Percentiles rank a stretch among this genome's conserved stretches.
Conservation (phyloP, 352 stramenopile genomes). For the Phytophthora pseudosyringae region DNA sequence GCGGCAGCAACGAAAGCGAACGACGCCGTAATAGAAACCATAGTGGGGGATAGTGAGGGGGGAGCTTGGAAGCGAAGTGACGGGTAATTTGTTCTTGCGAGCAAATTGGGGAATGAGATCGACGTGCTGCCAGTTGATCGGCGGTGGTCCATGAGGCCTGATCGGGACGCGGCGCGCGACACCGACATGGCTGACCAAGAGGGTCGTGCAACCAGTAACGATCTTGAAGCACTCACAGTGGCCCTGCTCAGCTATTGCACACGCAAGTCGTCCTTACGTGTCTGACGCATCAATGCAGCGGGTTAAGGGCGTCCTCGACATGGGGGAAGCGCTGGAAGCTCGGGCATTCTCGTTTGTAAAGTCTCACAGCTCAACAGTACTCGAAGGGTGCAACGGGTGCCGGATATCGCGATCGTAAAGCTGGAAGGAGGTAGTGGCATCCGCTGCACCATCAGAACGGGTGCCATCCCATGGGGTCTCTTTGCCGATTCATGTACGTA, state of each 20-base stretch:
- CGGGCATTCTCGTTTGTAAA: too few species aligned
- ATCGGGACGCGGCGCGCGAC: slow-evolving; percentile 1
- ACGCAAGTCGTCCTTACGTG: slow-evolving; percentile 18
- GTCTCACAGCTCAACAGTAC: too few species aligned
- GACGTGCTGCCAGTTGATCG: background rate
- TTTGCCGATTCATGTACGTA: background rate
- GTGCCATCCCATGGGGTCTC: background rate
- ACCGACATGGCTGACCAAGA: slow-evolving; percentile 4
- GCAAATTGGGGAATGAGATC: slow-evolving; percentile 29
- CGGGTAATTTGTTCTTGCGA: slow-evolving; percentile 24
- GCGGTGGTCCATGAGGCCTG: background rate
- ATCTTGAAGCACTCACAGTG: slow-evolving; percentile 19
- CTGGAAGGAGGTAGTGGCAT: too few species aligned
- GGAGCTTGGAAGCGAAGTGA: background rate
- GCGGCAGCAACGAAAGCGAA: slow-evolving; percentile 15
- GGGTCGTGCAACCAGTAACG: slow-evolving; percentile 5
- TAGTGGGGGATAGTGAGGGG: background rate
- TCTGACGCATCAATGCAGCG: too few species aligned
- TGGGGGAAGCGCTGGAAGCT: too few species aligned
- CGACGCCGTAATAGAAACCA: slow-evolving; percentile 17
- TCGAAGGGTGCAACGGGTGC: too few species aligned
- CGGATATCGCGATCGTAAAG: too few species aligned
- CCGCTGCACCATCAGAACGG: too few species aligned
- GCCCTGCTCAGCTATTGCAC: slow-evolving; percentile 17
- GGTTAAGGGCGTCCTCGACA: too few species aligned